Percentiles rank a stretch among this genome's conserved stretches.
These are phyloP conservation scores for Chytriomyces sp. DNA, from an alignment of 192 early-diverging fungal genomes.

Conservation along the genomic window DNA sequence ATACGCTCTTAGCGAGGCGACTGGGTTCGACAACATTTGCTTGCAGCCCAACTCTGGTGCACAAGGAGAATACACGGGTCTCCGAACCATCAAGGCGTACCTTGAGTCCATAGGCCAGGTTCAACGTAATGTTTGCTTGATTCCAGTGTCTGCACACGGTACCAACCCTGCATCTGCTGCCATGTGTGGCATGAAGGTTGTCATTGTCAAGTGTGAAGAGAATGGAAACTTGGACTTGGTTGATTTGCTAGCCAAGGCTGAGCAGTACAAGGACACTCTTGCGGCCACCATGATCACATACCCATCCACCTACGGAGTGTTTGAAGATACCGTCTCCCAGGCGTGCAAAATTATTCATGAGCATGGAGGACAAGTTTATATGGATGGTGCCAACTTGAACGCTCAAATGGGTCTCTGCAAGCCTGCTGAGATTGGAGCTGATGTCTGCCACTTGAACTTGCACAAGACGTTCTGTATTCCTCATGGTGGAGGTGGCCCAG, in stretches of 20 bases:
- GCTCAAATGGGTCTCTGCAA: conserved; percentile 63
- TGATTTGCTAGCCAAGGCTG: conserved; percentile 88
- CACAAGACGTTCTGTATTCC: conserved; percentile 99
- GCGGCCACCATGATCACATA: conserved; percentile 99
- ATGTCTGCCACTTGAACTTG: conserved; percentile 99
- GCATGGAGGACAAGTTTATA: conserved; percentile 98
- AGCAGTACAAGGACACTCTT: conserved; percentile 82
- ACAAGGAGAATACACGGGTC: conserved; percentile 98
- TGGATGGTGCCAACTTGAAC: conserved; percentile 82
- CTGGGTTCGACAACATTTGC: conserved; percentile 90
- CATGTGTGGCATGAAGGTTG: conserved; percentile 95
- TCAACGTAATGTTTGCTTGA: conserved; percentile 91
- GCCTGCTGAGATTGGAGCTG: conserved; percentile 94
- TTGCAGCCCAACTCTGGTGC: conserved; percentile 99
- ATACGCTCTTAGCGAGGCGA: conserved; percentile 85
- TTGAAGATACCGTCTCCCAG: conserved; percentile 86
- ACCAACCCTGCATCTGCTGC: conserved; percentile 99
- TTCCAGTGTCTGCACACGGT: conserved; percentile 98
- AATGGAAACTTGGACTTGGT: conserved; percentile 91
- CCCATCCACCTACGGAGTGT: conserved; percentile 98
- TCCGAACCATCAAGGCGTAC: conserved; percentile 93
- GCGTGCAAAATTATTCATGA: conserved; percentile 91
- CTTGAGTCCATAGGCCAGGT: conserved; percentile 80
- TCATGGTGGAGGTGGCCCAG: conserved; percentile 98
- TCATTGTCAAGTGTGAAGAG: conserved; percentile 88